These are phyloP conservation scores for Trametes sanguinea DNA, from an alignment of 768 basidiomycete species.

Conservation along the genomic window DNA sequence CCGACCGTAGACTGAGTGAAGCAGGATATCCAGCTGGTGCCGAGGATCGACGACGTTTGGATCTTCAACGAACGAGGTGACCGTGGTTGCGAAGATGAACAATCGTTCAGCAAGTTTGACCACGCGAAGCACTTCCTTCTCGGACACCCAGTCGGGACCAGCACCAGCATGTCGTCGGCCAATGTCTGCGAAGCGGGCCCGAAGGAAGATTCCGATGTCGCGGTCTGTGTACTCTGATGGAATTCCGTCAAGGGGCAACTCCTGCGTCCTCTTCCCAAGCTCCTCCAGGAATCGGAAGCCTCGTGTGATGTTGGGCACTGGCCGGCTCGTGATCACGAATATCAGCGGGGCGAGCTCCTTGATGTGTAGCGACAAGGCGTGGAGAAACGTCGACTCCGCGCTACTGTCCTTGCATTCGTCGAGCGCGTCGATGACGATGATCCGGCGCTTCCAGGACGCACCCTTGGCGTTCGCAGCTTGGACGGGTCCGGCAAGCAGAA, in stretches of 20 bases:
- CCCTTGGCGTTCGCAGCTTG: neutral
- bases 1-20: neutral
- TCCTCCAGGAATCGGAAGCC: neutral
- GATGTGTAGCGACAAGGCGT: neutral
- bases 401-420: conserved; percentile 21
- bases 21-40: neutral
- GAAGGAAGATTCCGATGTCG: conserved; percentile 4
- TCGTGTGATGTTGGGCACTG: conserved; percentile 7
- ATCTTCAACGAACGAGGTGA: conserved; percentile 22
- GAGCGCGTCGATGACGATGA: conserved; percentile 21
- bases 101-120: conserved; percentile 2
- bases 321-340: conserved; percentile 23
- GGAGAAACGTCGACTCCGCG: conserved; percentile 9
- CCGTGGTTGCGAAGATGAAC: conserved; percentile 29
- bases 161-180: neutral
- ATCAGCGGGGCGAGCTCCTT: conserved; percentile 5
- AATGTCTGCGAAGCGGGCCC: neutral
- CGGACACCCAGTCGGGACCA: neutral
- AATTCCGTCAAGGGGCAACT: neutral
- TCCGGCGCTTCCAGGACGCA: neutral
- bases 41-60: neutral
- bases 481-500: conserved; percentile 15
- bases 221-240: neutral
- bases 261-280: neutral
- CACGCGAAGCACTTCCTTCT: neutral